phyloP scores from a whole-genome alignment of 1,284 basidiomycete species.

The Sparassis latifolia region DNA sequence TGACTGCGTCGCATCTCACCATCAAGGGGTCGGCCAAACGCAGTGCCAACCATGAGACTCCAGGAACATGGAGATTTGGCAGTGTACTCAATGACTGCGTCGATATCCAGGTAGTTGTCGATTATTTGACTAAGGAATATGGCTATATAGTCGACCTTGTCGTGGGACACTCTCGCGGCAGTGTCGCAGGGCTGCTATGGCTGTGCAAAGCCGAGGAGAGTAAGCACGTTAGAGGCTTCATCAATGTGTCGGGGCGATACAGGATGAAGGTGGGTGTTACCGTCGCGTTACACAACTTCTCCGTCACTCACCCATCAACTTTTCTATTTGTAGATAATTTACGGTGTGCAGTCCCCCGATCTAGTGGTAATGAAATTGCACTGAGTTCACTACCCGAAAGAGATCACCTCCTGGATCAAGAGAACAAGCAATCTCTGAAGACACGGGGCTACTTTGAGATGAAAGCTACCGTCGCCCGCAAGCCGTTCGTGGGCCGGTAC shows the following conservation, averaged over 20 bases:
- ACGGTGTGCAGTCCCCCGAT: no score
- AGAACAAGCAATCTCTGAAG: constrained; percentile 29
- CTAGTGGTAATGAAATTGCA: no score
- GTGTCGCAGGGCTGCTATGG: constrained; percentile 61
- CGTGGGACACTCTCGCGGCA: constrained; percentile 71
- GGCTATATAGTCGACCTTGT: constrained; percentile 64
- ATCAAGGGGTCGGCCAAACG: not conserved
- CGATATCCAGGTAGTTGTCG: constrained; percentile 61
- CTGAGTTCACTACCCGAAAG: not conserved
- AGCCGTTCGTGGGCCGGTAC: constrained; percentile 34
- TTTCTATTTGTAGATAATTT: no score
- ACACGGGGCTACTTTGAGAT: constrained; percentile 52
- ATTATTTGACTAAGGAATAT: constrained; percentile 46
- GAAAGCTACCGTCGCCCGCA: constrained; percentile 56
- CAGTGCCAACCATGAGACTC: constrained; percentile 72
- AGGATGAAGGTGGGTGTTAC: constrained; percentile 56
- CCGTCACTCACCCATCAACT: constrained; percentile 4
- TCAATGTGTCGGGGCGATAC: constrained; percentile 70
- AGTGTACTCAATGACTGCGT: constrained; percentile 51
- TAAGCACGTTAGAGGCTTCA: constrained; percentile 45
- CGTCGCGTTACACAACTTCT: constrained; percentile 1
- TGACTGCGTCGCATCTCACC: not conserved
- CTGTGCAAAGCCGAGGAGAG: constrained; percentile 53
- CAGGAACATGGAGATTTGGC: constrained; percentile 56
- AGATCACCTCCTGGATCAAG: not conserved